Conservation (phyloP, 371 early-diverging fungal genomes). For the Synchytrium microbalum region DNA sequence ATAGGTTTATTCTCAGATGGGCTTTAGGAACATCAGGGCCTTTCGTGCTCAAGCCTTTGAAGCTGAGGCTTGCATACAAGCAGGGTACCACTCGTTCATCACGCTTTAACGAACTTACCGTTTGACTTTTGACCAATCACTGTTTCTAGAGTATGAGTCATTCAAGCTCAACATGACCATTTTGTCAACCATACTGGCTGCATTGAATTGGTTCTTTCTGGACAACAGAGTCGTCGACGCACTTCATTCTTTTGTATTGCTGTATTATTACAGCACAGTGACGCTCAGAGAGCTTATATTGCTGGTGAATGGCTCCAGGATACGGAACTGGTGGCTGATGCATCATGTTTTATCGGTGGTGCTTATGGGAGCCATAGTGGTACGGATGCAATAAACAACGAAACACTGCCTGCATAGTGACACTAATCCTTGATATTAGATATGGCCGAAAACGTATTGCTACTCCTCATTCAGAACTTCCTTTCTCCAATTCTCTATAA, state of each 20-base stretch:
- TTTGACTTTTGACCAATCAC: no score
- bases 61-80: constrained; percentile 36
- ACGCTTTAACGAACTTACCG: no score
- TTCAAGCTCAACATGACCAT: constrained; percentile 39
- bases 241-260: constrained; percentile 24
- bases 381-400: constrained; percentile 2
- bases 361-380: constrained; percentile 18
- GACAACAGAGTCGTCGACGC: constrained; percentile 22
- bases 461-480: constrained; percentile 20
- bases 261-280: constrained; percentile 42
- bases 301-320: constrained; percentile 37
- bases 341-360: constrained; percentile 37
- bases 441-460: constrained; percentile 17
- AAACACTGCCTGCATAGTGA: not conserved
- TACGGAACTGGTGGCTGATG: constrained; percentile 36
- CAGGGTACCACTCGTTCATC: no score
- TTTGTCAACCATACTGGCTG: constrained; percentile 10
- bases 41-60: constrained; percentile 25
- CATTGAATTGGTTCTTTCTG: constrained; percentile 4
- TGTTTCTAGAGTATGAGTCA: constrained; percentile 39
- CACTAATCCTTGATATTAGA: constrained; percentile 5
- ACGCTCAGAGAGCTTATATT: constrained; percentile 42
- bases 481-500: constrained; percentile 25
- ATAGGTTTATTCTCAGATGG: constrained; percentile 28
- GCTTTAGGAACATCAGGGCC: constrained; percentile 32